Evolutionary conservation across 306 rosid genomes (phyloP).

Genomic region (Luffa aegyptiaca): DNA sequence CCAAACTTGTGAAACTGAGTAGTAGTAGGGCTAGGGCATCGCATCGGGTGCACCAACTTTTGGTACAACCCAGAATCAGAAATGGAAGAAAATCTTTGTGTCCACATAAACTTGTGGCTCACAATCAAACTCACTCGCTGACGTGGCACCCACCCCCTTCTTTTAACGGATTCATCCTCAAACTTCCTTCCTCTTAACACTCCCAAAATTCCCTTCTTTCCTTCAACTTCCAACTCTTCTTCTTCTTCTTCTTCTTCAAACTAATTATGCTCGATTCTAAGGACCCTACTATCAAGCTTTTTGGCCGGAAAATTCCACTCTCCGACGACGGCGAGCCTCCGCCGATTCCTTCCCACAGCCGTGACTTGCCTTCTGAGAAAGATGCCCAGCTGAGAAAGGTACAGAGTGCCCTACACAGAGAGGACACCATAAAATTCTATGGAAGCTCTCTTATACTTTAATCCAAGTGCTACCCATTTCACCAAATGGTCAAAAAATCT

Average conservation of each 20-base stretch:
- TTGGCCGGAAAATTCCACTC: slow-evolving; percentile 56
- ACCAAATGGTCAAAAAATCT: not conserved
- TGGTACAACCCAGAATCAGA: slow-evolving; percentile 9
- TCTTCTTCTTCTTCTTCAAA: slow-evolving; percentile 2
- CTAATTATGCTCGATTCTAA: slow-evolving; percentile 30
- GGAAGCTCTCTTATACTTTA: not conserved
- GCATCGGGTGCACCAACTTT: slow-evolving; percentile 12
- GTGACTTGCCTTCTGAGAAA: not conserved
- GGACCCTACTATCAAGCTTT: slow-evolving; percentile 57
- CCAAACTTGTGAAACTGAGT: not conserved
- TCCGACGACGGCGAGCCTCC: slow-evolving; percentile 23
- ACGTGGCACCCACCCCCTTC: slow-evolving; percentile 53
- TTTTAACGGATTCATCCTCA: slow-evolving; percentile 48
- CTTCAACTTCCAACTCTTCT: not conserved
- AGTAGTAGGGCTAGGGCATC: not conserved
- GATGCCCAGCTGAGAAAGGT: not conserved
- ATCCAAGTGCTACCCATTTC: slow-evolving; percentile 5
- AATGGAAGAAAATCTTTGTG: slow-evolving; percentile 30
- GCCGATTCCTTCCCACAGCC: slow-evolving; percentile 2
- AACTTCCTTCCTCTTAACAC: not conserved
- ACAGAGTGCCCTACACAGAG: not conserved
- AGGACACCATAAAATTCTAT: not conserved
- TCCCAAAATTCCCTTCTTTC: not conserved
- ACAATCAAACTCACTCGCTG: slow-evolving; percentile 34
- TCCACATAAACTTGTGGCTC: slow-evolving; percentile 89